Evolutionary conservation across 2,329 filamentous ascomycete genomes (phyloP).

Genomic region (Ceratocystiopsis brevicomis): DNA sequence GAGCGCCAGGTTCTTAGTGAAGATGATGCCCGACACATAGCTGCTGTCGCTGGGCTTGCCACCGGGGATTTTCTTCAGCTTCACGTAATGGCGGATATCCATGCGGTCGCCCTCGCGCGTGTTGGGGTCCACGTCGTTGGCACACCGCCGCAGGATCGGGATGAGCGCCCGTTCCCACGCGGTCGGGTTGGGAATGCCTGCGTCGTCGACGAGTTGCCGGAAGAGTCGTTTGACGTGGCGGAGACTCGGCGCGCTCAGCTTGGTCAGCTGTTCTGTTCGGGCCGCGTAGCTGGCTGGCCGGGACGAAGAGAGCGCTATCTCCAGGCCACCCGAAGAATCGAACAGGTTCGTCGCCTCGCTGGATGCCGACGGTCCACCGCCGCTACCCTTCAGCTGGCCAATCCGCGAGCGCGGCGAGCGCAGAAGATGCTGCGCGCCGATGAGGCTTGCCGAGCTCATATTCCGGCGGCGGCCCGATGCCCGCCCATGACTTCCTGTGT

Average conservation of each 20-base stretch:
- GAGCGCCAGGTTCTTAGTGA: constrained; percentile 87
- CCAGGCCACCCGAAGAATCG: constrained; percentile 24
- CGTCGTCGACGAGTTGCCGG: constrained; percentile 64
- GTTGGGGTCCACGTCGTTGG: constrained; percentile 86
- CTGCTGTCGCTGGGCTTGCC: constrained; percentile 77
- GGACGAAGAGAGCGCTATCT: constrained; percentile 25
- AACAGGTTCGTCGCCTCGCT: constrained; percentile 31
- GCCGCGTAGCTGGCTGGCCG: not conserved
- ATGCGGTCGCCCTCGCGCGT: constrained; percentile 84
- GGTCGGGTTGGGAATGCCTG: constrained; percentile 47
- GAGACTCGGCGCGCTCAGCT: constrained; percentile 72
- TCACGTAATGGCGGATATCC: constrained; percentile 93
- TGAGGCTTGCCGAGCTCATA: constrained; percentile 60
- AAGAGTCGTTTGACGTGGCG: constrained; percentile 76
- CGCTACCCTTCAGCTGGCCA: constrained; percentile 23
- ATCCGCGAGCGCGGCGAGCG: constrained; percentile 46
- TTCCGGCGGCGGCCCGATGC: constrained; percentile 54
- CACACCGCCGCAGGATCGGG: constrained; percentile 76
- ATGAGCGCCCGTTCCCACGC: constrained; percentile 84
- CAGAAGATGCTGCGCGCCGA: constrained; percentile 35
- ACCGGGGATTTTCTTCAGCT: constrained; percentile 88
- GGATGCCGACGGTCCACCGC: constrained; percentile 29
- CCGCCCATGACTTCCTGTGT: constrained; percentile 39
- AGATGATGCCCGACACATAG: constrained; percentile 94
- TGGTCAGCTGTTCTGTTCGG: constrained; percentile 53